Evolutionary conservation across 495 filamentous ascomycete genomes (phyloP).

Genomic region (Hypoxylon intermedium): DNA sequence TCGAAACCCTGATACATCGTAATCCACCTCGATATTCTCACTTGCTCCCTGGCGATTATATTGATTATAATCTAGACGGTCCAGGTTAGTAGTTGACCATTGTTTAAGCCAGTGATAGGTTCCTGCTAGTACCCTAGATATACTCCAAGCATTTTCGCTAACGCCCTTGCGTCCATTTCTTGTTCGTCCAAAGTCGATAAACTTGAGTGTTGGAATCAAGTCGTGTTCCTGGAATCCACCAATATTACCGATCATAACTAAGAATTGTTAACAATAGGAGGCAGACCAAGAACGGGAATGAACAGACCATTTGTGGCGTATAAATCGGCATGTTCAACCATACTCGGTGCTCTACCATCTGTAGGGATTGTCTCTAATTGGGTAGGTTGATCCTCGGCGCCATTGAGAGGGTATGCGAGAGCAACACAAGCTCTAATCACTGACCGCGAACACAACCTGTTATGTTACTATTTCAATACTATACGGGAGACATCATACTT

Average conservation of each 20-base stretch:
- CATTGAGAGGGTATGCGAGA: constrained; percentile 15
- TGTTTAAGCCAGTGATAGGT: no score
- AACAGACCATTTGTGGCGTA: constrained; percentile 6
- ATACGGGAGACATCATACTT: neutral
- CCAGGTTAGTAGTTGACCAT: neutral
- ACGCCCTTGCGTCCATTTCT: constrained; percentile 11
- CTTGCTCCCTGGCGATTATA: constrained; percentile 10
- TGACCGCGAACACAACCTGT: neutral
- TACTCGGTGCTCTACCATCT: constrained; percentile 7
- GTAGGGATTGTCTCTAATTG: constrained; percentile 10
- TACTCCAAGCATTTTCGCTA: constrained; percentile 3
- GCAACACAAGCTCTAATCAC: constrained; percentile 23
- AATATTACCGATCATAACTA: constrained; percentile 18
- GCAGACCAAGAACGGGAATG: neutral
- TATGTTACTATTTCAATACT: neutral
- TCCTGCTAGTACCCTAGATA: constrained; percentile 9
- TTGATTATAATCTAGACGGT: constrained; percentile 18
- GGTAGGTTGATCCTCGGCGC: constrained; percentile 1
- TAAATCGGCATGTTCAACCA: constrained; percentile 17
- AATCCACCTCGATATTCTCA: constrained; percentile 8
- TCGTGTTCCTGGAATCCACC: constrained; percentile 18
- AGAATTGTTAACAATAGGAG: neutral
- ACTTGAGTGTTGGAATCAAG: constrained; percentile 18
- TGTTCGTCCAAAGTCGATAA: constrained; percentile 20
- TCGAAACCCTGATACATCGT: constrained; percentile 1